Conservation (phyloP, 2,329 filamentous ascomycete genomes). For the Pseudonectria buxi region DNA sequence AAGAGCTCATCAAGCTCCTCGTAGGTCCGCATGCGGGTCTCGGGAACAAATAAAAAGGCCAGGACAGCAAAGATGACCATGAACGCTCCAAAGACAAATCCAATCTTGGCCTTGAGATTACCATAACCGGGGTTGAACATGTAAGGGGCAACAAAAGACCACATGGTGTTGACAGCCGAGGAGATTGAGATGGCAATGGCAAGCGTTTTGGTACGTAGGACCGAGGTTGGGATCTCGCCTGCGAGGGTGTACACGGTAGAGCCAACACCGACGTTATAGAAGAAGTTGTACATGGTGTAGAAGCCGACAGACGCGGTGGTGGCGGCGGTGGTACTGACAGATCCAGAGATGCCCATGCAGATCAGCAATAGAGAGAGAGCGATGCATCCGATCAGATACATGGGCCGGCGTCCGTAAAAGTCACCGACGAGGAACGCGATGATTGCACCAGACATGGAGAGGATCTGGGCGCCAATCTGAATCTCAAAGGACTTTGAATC, state of each 20-base stretch:
- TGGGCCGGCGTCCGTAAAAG: constrained; percentile 22
- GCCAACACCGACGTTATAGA: constrained; percentile 35
- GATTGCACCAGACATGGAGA: constrained; percentile 22
- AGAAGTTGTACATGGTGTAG: constrained; percentile 32
- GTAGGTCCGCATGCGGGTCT: constrained; percentile 30
- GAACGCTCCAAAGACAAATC: constrained; percentile 32
- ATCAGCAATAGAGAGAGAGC: constrained; percentile 16
- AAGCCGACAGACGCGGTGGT: constrained; percentile 26
- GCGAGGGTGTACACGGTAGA: constrained; percentile 36
- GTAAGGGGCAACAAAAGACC: constrained; percentile 43
- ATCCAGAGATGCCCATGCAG: constrained; percentile 24
- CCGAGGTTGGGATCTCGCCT: constrained; percentile 37
- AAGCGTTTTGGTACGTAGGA: constrained; percentile 36
- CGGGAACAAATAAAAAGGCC: constrained; percentile 42
- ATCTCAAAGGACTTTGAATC: constrained; percentile 22
- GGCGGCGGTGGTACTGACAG: constrained; percentile 15
- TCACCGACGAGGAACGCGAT: constrained; percentile 22
- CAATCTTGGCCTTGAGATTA: constrained; percentile 35
- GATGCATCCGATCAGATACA: constrained; percentile 21
- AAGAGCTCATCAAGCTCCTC: constrained; percentile 25
- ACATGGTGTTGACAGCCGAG: constrained; percentile 33
- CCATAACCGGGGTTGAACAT: constrained; percentile 28
- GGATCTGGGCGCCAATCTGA: constrained; percentile 23
- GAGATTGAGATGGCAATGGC: constrained; percentile 37
- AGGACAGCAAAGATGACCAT: constrained; percentile 28